phyloP scores from a whole-genome alignment of 805 yeast genomes.

The Candida methanosorbosa region DNA sequence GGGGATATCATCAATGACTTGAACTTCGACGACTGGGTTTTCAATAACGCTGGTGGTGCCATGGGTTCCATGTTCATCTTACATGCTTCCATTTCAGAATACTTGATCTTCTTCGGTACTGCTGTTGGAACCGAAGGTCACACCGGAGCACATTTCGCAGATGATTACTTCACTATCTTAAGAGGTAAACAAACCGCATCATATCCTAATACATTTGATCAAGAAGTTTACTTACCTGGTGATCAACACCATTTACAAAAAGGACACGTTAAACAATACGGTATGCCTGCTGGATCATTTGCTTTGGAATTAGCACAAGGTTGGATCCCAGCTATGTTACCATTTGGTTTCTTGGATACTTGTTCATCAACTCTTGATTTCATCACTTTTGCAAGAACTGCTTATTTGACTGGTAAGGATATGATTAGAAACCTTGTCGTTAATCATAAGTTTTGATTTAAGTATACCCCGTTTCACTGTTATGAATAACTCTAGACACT shows the following conservation, averaged over 20 bases:
- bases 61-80: slow-evolving; percentile 94
- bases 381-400: slow-evolving; percentile 59
- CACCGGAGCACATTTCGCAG: slow-evolving; percentile 93
- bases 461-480: no score
- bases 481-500: no score
- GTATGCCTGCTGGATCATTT: slow-evolving; percentile 74
- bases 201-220: slow-evolving; percentile 47
- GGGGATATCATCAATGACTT: slow-evolving; percentile 63
- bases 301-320: slow-evolving; percentile 97
- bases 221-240: slow-evolving; percentile 80
- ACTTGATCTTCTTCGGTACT: slow-evolving; percentile 86
- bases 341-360: slow-evolving; percentile 85
- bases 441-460: no score
- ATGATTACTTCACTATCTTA: slow-evolving; percentile 90
- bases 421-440: slow-evolving; percentile 58
- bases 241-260: slow-evolving; percentile 70
- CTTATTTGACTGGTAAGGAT: slow-evolving; percentile 65
- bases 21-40: slow-evolving; percentile 82
- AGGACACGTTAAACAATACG: slow-evolving; percentile 76
- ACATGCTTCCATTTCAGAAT: slow-evolving; percentile 92
- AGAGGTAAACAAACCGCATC: slow-evolving; percentile 75
- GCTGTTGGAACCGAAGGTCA: slow-evolving; percentile 96
- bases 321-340: slow-evolving; percentile 97
- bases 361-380: slow-evolving; percentile 75
- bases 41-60: slow-evolving; percentile 97